Base-by-base conservation (phyloP, 1,139 yeast genomes). In the Saccharomycopsis hybrid region DNA sequence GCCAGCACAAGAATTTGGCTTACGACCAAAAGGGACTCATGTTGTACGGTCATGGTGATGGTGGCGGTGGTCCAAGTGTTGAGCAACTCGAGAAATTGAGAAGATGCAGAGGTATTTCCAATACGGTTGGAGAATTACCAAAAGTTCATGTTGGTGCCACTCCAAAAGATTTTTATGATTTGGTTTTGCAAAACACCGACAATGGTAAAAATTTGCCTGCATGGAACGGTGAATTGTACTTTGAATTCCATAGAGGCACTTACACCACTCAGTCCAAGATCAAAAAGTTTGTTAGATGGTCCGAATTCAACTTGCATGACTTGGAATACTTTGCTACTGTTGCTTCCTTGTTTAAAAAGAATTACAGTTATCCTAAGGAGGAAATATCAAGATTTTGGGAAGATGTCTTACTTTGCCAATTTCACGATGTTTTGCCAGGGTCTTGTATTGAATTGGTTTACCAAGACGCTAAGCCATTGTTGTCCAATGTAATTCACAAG, bases 11-110 rank as follows among this genome's bases (percentile, higher is more conserved):
- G 68, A 87, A 90, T 59, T 70, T 85, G 56, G 81, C 89, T 52
- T 79, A 80, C 58, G 90, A 84, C 48, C 92, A 87, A 50, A 77
- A 85, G 9, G 94, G 95, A 0, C 71, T 92, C 62, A 70, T 92
- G 62, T 72, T 89, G 49, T 92, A 79, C 60, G 98, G 98, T 40
- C 80, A 85, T 60, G 98, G 98, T 62, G 98, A 92, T 62, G 98
- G 98, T 59, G 98, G 98, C 55, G 97, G 97, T 57, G 98, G 98
- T 4, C 97, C 97, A 39, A 83, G 88, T 3, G 85, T 85, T 43
- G 96, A 85, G 61, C 90, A 89, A 96, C 62, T 92, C 56, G 97
- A 92, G 63, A 89, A 88, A 64, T 73, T 92, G 60, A 80, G 97
- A 64, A 79, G 97, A 59, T 84, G 92, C 64, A 77, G 97, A 61